phyloP scores from a whole-genome alignment of 768 basidiomycete genomes.

The Suillus alpinus region DNA sequence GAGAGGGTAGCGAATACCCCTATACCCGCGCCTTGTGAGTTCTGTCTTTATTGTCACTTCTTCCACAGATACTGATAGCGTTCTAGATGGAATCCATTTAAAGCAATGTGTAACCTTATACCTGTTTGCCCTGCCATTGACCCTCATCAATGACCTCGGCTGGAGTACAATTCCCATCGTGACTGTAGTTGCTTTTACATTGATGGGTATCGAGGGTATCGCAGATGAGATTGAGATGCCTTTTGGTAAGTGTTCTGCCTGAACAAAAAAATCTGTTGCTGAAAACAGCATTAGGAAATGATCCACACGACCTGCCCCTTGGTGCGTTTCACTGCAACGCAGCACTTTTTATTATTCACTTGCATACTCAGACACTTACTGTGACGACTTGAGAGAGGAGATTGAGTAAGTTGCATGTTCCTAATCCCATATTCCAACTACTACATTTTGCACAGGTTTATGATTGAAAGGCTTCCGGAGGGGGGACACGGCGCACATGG shows the following conservation, averaged over 20 bases:
- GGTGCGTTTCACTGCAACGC: constrained; percentile 39
- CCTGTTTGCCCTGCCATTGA: constrained; percentile 87
- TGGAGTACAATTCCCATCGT: constrained; percentile 86
- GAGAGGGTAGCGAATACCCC: constrained; percentile 91
- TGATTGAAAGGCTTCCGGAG: constrained; percentile 68
- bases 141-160: constrained; percentile 76
- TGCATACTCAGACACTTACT: constrained; percentile 63
- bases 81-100: constrained; percentile 79
- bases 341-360: constrained; percentile 2
- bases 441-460: constrained; percentile 45
- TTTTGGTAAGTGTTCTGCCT: constrained; percentile 55
- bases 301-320: constrained; percentile 70
- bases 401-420: constrained; percentile 56
- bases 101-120: constrained; percentile 96
- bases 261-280: constrained; percentile 2
- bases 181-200: constrained; percentile 83
- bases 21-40: constrained; percentile 71
- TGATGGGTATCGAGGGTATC: constrained; percentile 95
- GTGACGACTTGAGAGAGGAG: constrained; percentile 83
- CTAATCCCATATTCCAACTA: constrained; percentile 8
- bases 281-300: constrained; percentile 42
- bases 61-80: constrained; percentile 11
- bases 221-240: constrained; percentile 95
- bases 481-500: constrained; percentile 69
- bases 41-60: not conserved